Evolutionary conservation across 2,329 filamentous ascomycete species (phyloP).

Genomic region (Metarhizium album): DNA sequence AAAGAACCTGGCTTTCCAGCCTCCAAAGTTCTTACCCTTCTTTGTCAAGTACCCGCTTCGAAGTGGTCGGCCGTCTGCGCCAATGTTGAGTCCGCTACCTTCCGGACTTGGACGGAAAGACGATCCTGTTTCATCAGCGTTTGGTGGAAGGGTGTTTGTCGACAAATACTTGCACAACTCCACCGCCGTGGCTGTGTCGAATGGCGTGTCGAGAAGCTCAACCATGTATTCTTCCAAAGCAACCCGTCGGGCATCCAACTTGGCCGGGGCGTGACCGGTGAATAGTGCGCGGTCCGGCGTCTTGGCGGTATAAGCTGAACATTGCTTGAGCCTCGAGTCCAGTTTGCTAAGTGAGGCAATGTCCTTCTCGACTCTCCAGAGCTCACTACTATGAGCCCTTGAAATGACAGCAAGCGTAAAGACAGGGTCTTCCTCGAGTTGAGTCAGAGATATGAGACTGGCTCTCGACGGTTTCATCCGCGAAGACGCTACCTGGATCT

Average conservation of each 20-base stretch:
- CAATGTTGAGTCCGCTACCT: conserved; percentile 26
- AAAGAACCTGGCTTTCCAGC: conserved; percentile 81
- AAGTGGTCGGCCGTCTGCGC: conserved; percentile 54
- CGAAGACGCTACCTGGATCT: conserved; percentile 82
- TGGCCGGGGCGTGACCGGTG: conserved; percentile 84
- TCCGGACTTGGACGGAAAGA: conserved; percentile 15
- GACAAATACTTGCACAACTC: conserved; percentile 82
- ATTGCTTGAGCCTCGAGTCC: conserved; percentile 69
- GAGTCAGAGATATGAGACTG: conserved; percentile 69
- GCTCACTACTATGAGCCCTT: conserved; percentile 61
- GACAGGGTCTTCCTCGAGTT: conserved; percentile 82
- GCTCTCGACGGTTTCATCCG: conserved; percentile 86
- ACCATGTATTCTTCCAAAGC: conserved; percentile 82
- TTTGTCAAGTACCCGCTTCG: conserved; percentile 93
- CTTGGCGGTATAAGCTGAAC: conserved; percentile 59
- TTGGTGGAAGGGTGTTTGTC: conserved; percentile 50
- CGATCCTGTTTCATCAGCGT: conserved; percentile 42
- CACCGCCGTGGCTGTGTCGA: conserved; percentile 66
- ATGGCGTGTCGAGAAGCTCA: conserved; percentile 68
- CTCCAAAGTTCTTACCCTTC: conserved; percentile 95
- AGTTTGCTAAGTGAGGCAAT: conserved; percentile 69
- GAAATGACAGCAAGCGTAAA: conserved; percentile 83
- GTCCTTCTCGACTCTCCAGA: conserved; percentile 95
- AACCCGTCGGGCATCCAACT: conserved; percentile 73
- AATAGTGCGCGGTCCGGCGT: conserved; percentile 82